phyloP scores from a whole-genome alignment of 352 stramenopile species.

The Thalassiosira allenii region DNA sequence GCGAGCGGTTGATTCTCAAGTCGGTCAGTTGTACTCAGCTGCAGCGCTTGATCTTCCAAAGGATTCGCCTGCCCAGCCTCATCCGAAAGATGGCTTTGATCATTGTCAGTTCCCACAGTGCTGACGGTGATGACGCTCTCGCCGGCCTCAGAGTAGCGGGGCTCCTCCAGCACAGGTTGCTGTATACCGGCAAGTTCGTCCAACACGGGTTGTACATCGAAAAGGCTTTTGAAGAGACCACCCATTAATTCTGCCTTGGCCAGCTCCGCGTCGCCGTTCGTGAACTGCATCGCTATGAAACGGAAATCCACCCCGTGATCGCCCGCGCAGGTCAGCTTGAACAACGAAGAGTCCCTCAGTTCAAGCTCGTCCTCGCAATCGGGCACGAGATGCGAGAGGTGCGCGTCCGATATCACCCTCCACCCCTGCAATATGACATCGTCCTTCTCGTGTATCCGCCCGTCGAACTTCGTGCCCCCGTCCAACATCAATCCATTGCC shows the following conservation, averaged over 20 bases:
- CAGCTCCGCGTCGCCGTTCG: slow-evolving; percentile 52
- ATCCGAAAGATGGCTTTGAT: too few relatives aligned
- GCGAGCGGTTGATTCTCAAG: too few relatives aligned
- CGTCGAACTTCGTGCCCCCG: slow-evolving; percentile 38
- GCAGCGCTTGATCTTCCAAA: too few relatives aligned
- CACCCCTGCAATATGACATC: slow-evolving; percentile 58
- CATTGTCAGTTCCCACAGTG: too few relatives aligned
- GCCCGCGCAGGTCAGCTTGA: slow-evolving; percentile 12
- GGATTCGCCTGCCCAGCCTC: too few relatives aligned
- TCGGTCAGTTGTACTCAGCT: too few relatives aligned
- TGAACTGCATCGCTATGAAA: slow-evolving; percentile 53
- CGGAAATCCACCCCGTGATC: slow-evolving; percentile 48
- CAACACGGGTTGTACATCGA: slow-evolving; percentile 16
- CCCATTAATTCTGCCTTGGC: slow-evolving; percentile 49
- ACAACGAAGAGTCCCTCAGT: slow-evolving; percentile 29
- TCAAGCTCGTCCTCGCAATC: slow-evolving; percentile 26
- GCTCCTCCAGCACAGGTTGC: not conserved
- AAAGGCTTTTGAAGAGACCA: slow-evolving; percentile 46
- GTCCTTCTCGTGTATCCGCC: slow-evolving; percentile 31
- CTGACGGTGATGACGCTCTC: too few relatives aligned
- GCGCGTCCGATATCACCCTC: slow-evolving; percentile 55
- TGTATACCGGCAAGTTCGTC: not conserved
- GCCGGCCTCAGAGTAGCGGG: too few relatives aligned
- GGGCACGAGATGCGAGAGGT: slow-evolving; percentile 30
- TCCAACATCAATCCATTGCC: too few relatives aligned